Evolutionary conservation across 75 land plant species (phyloP), one percentile per base, ranked within the genome.

Genomic region (Larix kaempferi): DNA sequence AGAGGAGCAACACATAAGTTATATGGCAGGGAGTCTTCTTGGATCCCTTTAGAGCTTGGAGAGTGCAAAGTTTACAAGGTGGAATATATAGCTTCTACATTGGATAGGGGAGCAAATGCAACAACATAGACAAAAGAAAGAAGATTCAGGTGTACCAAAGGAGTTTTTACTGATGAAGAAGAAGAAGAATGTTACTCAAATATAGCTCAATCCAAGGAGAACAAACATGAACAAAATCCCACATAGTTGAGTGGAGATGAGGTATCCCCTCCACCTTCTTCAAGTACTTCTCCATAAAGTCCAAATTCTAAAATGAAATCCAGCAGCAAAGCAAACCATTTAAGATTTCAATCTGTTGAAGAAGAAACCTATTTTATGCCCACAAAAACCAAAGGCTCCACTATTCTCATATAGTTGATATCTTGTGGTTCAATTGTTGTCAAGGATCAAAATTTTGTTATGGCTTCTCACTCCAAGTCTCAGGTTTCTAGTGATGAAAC

Each of bases 51-150:
- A 74, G 88, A 91, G 59, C 80, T 87, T 59, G 59, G 76, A 27
- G 90, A 91, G 79, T 91, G 88, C 79, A 91, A 84, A 41, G 90
- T 88, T 29, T 91, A 88, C 87, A 91, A 91, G 76, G 17, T 86
- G 11, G 87, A 88, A 58, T 58, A 80, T 1, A 29, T 76, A 22
- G 67, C 73, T 56, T 64, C 78, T 22, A 33, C 71, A 19, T 39
- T 61, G 56, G 67, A 57, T 15, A 59, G 75, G 0, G 85, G 82
- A 33, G 80, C 83, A 27, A 87, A 91, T 77, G 93, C 89, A 25
- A 80, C 93, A 5, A 91, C 91, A 4, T 91, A 91, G 76, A 91
- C 91, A 52, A 89, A 89, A 33, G 89, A 91, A 27, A 79, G 78
- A 71, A 72, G n/a, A 22, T 56, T 57, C 27, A 82, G 73, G 13